Evolutionary conservation across 352 stramenopile species (phyloP), one percentile per base, ranked within the genome.

Genomic region (Thraustochytrium sp.): DNA sequence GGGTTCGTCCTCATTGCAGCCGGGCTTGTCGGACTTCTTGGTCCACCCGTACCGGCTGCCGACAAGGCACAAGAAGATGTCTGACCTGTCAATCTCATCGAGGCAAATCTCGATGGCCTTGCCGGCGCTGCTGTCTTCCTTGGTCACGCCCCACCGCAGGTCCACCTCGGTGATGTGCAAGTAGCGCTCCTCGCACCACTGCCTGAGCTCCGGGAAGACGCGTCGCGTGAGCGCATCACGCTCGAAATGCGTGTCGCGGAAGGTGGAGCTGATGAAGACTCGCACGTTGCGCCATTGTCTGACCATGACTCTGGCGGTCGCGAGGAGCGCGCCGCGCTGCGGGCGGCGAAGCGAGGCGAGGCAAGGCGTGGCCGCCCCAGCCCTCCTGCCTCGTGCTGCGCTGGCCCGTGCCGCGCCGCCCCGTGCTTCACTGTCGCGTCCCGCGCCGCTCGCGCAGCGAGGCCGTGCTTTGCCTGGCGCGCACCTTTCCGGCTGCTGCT

Each of bases 251-350:
- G 82, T 86, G 64, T 86, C 84, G 18, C 63, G 51, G 48, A 86
- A 86, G 26, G 77, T 86, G 53, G 63, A 84, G 23, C 26, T 76
- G 26, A 86, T 75, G 77, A 86, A 86, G 13, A 85, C 65, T 44
- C 82, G 77, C 42, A 85, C 82, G 13, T 84, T 86, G 11, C 37
- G 11, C 84, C 84, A 86, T 16, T 42, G 37, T 68, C 72, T 51
- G 18, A 82, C 74, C 74, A 82, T 82, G n/a, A n/a, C n/a, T n/a
- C n/a, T n/a, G n/a, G n/a, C n/a, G n/a, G n/a, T n/a, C n/a, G n/a
- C n/a, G n/a, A n/a, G n/a, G n/a, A n/a, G n/a, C n/a, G n/a, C n/a
- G n/a, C n/a, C n/a, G n/a, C n/a, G n/a, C n/a, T n/a, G n/a, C n/a
- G n/a, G n/a, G n/a, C n/a, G n/a, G n/a, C n/a, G n/a, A n/a, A n/a